Conservation (phyloP, 163 green algal genomes). For the Scenedesmus sp. region DNA sequence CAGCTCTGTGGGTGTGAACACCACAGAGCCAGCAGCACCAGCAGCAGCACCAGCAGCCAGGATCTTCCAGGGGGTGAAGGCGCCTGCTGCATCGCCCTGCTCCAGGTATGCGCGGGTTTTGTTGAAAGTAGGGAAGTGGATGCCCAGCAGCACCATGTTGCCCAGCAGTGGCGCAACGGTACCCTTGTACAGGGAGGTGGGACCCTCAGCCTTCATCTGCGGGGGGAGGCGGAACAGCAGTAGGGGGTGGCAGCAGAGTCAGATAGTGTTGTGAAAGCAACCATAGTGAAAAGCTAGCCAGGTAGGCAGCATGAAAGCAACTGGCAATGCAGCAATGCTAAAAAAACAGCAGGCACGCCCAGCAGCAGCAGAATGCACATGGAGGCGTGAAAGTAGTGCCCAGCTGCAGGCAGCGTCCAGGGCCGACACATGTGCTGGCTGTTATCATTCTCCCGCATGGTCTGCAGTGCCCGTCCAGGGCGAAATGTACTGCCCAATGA, state of each 20-base stretch:
- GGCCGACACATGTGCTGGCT: background rate
- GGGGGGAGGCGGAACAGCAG: background rate
- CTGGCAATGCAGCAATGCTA: background rate
- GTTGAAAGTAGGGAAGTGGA: slow-evolving; percentile 68
- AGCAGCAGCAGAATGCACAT: background rate
- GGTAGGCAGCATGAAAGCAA: too few relatives aligned
- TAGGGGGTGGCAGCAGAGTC: background rate
- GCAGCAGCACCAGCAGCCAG: slow-evolving; percentile 60
- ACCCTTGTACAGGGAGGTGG: slow-evolving; percentile 64
- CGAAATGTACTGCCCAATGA: background rate
- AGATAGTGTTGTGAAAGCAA: background rate
- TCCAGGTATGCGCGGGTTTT: slow-evolving; percentile 55
- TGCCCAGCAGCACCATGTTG: slow-evolving; percentile 72
- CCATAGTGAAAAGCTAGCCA: too few relatives aligned
- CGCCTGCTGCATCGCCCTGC: slow-evolving; percentile 40
- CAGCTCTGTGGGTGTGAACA: slow-evolving; percentile 63
- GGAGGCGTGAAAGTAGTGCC: too few relatives aligned
- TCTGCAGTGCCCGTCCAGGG: background rate
- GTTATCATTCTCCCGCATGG: background rate
- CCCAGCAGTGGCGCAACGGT: slow-evolving; percentile 63
- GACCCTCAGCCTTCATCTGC: slow-evolving; percentile 62
- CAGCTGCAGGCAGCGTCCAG: background rate
- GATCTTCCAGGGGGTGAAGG: slow-evolving; percentile 54
- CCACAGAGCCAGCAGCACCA: slow-evolving; percentile 58
- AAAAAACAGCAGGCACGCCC: too few relatives aligned